These are phyloP conservation scores for Cladobotryum protrusum DNA, from an alignment of 2,329 filamentous ascomycete species.

Conservation along the genomic window DNA sequence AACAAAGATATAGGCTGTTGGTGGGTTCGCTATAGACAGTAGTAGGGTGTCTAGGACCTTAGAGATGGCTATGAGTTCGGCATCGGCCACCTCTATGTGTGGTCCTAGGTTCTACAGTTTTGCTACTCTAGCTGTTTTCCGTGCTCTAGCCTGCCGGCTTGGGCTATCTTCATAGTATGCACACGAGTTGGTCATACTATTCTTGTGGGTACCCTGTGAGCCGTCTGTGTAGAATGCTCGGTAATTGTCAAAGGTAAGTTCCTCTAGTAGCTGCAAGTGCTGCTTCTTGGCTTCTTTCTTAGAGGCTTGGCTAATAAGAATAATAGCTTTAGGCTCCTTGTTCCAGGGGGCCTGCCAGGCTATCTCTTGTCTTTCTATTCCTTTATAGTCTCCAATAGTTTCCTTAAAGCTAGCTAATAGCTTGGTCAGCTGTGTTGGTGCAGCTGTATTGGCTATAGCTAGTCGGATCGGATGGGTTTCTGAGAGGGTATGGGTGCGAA, in stretches of 20 bases:
- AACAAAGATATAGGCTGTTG: not conserved
- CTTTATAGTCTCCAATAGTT: no score
- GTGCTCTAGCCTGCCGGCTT: not conserved
- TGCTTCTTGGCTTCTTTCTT: not conserved
- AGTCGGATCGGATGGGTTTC: no score
- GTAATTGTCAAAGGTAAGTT: not conserved
- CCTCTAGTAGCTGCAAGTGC: not conserved
- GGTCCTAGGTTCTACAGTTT: not conserved
- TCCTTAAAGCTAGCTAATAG: not conserved
- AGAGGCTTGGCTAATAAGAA: not conserved
- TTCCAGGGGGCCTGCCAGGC: no score
- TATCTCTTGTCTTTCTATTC: no score
- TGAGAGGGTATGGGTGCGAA: no score
- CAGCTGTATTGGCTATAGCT: no score
- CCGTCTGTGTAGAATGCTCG: not conserved
- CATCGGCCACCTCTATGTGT: not conserved
- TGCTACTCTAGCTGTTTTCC: not conserved
- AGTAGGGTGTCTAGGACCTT: not conserved
- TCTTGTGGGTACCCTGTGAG: no score
- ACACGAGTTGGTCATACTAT: not conserved
- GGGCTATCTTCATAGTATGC: not conserved
- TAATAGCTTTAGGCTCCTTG: no score
- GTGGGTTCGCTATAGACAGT: not conserved
- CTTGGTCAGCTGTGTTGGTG: not conserved
- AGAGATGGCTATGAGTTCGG: not conserved